Evolutionary conservation across 1,139 yeast genomes (phyloP).

Genomic region (Cylindricascospora bacillispora): DNA sequence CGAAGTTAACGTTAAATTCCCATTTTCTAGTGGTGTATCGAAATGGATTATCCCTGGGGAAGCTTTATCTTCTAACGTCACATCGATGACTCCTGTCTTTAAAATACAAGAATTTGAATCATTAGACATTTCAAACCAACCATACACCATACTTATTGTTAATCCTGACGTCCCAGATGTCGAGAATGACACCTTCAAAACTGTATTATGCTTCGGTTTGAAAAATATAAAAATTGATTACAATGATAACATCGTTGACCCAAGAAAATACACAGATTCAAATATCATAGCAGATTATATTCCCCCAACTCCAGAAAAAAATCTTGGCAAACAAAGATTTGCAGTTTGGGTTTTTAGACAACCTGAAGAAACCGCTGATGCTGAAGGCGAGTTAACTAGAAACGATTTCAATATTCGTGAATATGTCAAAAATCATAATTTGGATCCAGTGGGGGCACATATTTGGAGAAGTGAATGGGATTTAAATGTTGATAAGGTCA

Average conservation of each 20-base stretch:
- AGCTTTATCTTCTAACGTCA: slow-evolving; percentile 58
- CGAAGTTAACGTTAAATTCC: slow-evolving; percentile 62
- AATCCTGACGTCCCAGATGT: slow-evolving; percentile 90
- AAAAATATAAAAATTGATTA: slow-evolving; percentile 52
- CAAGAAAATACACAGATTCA: slow-evolving; percentile 32
- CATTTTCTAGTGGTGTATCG: slow-evolving; percentile 49
- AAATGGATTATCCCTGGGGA: slow-evolving; percentile 74
- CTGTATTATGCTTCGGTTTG: slow-evolving; percentile 71
- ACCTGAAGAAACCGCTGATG: slow-evolving; percentile 12
- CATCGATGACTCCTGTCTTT: slow-evolving; percentile 61
- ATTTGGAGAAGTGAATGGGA: slow-evolving; percentile 86
- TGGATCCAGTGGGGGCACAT: slow-evolving; percentile 80
- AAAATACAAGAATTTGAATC: slow-evolving; percentile 63
- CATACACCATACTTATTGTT: slow-evolving; percentile 68
- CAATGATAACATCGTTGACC: slow-evolving; percentile 46
- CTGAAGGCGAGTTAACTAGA: slow-evolving; percentile 21
- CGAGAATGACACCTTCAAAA: slow-evolving; percentile 50
- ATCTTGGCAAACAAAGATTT: slow-evolving; percentile 69
- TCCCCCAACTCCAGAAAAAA: slow-evolving; percentile 87
- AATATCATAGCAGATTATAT: slow-evolving; percentile 36
- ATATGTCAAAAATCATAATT: slow-evolving; percentile 42
- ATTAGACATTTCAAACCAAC: slow-evolving; percentile 29
- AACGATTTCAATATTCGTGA: slow-evolving; percentile 57
- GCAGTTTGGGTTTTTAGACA: slow-evolving; percentile 90
- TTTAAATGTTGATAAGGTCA: slow-evolving; percentile 52